Conservation (phyloP, 164 flowering plant species). For the Kingdonia uniflora region DNA sequence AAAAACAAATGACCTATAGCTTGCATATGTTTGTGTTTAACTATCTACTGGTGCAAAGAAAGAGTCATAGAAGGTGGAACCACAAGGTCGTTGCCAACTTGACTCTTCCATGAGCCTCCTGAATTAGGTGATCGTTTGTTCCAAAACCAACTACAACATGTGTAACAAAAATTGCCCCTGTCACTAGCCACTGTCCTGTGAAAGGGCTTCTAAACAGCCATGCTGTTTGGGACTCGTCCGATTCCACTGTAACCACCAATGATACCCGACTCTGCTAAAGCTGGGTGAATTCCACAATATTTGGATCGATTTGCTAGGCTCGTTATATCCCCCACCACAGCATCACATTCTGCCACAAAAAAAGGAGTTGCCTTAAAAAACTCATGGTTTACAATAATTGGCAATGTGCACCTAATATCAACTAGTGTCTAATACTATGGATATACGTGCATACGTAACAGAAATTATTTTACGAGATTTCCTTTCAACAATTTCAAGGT, state of each 20-base stretch:
- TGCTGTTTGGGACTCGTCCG: conserved; percentile 10
- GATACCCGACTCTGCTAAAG: conserved; percentile 45
- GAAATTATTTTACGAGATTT: too few species aligned
- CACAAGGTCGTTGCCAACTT: conserved; percentile 38
- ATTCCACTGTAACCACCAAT: conserved; percentile 27
- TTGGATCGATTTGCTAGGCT: conserved; percentile 26
- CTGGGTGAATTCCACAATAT: conserved; percentile 39
- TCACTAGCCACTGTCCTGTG: conserved; percentile 36
- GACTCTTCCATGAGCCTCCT: conserved; percentile 30
- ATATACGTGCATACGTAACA: too few species aligned
- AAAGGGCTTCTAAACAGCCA: conserved; percentile 46
- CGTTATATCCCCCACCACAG: conserved; percentile 43
- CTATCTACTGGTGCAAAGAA: conserved; percentile 63
- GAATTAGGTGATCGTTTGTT: conserved; percentile 35
- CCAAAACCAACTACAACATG: conserved; percentile 25
- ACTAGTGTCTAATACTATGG: too few species aligned
- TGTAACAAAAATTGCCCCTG: conserved; percentile 22
- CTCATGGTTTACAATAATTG: too few species aligned
- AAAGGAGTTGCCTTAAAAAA: too few species aligned
- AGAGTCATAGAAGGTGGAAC: conserved; percentile 49
- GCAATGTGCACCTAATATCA: too few species aligned
- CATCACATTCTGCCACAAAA: conserved; percentile 18
- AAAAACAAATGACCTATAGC: too few species aligned
- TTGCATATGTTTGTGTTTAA: too few species aligned
- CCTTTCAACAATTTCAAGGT: too few species aligned